Conservation (phyloP, 108 stramenopile genomes). For the Nitzschia sp. region DNA sequence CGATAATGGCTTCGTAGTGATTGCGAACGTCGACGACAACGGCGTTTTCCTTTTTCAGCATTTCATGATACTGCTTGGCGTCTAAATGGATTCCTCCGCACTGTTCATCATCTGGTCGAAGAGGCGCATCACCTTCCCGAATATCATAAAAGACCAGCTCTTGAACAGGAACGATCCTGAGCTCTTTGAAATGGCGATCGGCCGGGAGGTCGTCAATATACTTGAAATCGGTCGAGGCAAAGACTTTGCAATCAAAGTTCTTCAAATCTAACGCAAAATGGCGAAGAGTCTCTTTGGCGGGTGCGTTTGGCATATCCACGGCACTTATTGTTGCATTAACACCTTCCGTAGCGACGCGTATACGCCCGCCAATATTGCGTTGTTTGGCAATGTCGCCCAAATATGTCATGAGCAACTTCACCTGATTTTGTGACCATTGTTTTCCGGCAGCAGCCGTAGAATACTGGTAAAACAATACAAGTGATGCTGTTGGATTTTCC, state of each 20-base stretch:
- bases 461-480: conserved; percentile 87
- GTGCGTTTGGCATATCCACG: conserved; percentile 37
- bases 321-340: conserved; percentile 78
- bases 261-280: conserved; percentile 70
- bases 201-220: conserved; percentile 73
- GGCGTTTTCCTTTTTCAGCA: conserved; percentile 69
- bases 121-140: conserved; percentile 49
- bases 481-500: conserved; percentile 53
- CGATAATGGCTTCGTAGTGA: conserved; percentile 89
- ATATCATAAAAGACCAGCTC: conserved; percentile 93
- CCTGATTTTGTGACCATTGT: conserved; percentile 52
- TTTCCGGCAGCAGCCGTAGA: conserved; percentile 19
- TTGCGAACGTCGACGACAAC: conserved; percentile 93
- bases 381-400: conserved; percentile 49
- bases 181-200: conserved; percentile 86
- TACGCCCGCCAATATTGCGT: conserved; percentile 71
- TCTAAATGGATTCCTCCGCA: conserved; percentile 84
- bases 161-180: conserved; percentile 87
- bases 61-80: conserved; percentile 80
- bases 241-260: conserved; percentile 62
- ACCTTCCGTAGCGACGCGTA: conserved; percentile 83
- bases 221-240: conserved; percentile 80
- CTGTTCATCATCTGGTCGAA: conserved; percentile 16
- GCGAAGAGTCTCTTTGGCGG: conserved; percentile 57
- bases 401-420: conserved; percentile 57